Base-by-base conservation (phyloP, 768 basidiomycete species). In the Termitomyces sp. region DNA sequence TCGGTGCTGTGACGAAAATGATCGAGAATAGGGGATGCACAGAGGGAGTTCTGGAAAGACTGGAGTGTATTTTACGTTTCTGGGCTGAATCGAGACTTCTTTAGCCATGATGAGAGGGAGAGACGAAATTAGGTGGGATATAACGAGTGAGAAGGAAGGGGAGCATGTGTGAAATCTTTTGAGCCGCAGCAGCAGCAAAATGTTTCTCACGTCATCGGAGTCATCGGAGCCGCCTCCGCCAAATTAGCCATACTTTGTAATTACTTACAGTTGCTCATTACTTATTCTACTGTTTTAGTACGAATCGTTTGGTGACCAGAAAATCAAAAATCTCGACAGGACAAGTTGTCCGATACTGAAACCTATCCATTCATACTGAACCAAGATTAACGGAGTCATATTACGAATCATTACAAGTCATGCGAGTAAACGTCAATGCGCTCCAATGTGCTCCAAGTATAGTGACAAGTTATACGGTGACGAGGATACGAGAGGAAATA, bases 1-100 rank as follows among this genome's bases (percentile, higher is more conserved):
- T 58, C 5, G 30, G 36, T 26, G 43, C 46, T 4, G 24, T 69
- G 40, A 50, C 54, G 14, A 60, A 52, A 26, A 63, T 64, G 10
- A 27, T 36, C 26, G 53, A 61, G 34, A 40, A 65, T n/a, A 43
- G 48, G 16, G 49, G 46, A 9, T 63, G 49, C 33, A 39, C 14
- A 12, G 36, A 5, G 5, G 26, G 13, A n/a, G 20, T 39, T 10
- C 22, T 33, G 43, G 34, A 22, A 16, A 57, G 47, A 30, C 37
- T 55, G 22, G 27, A 36, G 26, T 6, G 26, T 14, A 55, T 63
- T 22, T 52, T 40, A 24, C 32, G 49, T 22, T 46, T 24, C 4
- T 62, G 59, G 62, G 22, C 30, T 6, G 34, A 36, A n/a, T 32
- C 26, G 27, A 44, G 32, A 16, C 48, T 50, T 20, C 22, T 58